These are phyloP conservation scores for Morella rubra DNA, from an alignment of 306 rosid genomes.

Conservation along the genomic window DNA sequence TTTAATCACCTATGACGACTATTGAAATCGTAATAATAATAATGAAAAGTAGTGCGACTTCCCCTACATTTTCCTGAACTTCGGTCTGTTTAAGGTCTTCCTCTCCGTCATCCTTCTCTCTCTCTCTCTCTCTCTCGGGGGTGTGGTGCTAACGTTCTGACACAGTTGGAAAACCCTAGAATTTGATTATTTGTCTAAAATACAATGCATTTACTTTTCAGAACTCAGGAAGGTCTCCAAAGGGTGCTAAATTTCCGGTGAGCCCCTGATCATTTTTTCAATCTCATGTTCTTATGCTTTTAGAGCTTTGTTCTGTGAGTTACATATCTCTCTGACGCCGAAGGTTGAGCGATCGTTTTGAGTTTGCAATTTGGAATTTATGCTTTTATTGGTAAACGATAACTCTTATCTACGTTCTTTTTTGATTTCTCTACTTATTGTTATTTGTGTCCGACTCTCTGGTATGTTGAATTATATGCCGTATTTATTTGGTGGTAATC, in stretches of 20 bases:
- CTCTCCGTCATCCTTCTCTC: background rate
- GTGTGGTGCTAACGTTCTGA: background rate
- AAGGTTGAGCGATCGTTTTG: background rate
- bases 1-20: too few relatives aligned
- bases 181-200: background rate
- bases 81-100: background rate
- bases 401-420: background rate
- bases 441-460: background rate
- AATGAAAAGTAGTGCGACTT: too few relatives aligned
- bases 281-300: background rate
- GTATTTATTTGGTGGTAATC: background rate
- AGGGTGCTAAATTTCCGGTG: slow-evolving; percentile 22
- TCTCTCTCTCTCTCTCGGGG: too few relatives aligned
- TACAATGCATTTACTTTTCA: slow-evolving; percentile 18
- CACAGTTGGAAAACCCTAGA: slow-evolving; percentile 3
- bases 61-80: background rate
- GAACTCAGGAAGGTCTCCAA: slow-evolving; percentile 18
- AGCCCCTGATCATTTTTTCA: background rate
- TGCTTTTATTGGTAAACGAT: background rate
- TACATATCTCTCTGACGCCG: background rate
- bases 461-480: background rate
- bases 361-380: background rate
- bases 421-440: background rate
- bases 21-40: too few relatives aligned
- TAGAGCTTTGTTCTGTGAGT: background rate